Base-by-base conservation (phyloP, 129 eudicot genomes). In the Pseudognaphalium luteoalbum region DNA sequence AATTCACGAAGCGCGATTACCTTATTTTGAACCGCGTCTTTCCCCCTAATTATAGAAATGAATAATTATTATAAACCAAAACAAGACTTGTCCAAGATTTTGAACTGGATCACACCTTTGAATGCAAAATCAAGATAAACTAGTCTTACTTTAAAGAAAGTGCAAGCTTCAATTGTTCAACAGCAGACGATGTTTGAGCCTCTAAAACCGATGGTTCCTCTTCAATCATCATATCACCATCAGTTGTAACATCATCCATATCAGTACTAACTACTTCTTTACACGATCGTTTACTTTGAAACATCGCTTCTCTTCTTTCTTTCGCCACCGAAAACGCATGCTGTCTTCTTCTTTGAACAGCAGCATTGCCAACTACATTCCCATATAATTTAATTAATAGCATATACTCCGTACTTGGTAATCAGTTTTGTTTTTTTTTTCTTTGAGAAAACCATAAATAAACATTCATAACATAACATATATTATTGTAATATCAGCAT, bases 261-360 rank as follows among this genome's bases (percentile, higher is more conserved):
- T 83, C 85, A 19, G 65, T 79, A 74, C 81, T 72, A 75, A 89
- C 86, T 21, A 91, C 88, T 7, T 77, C 96, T 56, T 85, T 81
- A 79, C 99, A 89, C 47, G 86, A 73, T 37, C 99, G 90, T 81
- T 94, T 94, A 3, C 92, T 83, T 72, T 94, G 85, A 34, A 94
- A 78, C 75, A 86, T 77, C 2, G 97, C 88, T 75, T 94, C 99
- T 78, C 99, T 83, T 82, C 99, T 85, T 78, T 94, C 97, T 81
- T 89, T 94, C 17, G 86, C 87, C 69, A 94, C 85, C 32, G 88
- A 72, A 70, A 94, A 86, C 10, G 94, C 97, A 73, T 86, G 85
- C 72, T 91, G 96, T 66, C 93, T 85, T 74, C 99, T 84, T 62
- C 94, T 84, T 73, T 91, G 90, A 47, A 85, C 88, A 42, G 99